A percentile compares a stretch with the other conserved stretches of the same genome.
phyloP scores from a whole-genome alignment of 352 stramenopile genomes.

The Globisporangium viniferum region DNA sequence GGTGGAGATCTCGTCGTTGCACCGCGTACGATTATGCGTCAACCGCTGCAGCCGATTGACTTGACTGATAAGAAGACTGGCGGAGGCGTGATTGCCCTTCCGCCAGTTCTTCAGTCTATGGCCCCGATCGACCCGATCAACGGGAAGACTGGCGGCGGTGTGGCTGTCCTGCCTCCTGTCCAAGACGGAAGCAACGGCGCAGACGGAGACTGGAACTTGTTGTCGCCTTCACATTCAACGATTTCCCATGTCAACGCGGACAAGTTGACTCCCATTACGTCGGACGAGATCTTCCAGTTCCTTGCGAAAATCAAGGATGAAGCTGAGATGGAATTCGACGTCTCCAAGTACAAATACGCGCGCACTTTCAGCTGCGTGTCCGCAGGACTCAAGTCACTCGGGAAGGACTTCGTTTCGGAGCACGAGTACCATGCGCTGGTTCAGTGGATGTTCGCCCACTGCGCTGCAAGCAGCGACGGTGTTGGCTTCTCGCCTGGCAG shows the following conservation, averaged over 20 bases:
- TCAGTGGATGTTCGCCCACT: neutral
- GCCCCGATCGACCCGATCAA: too few species aligned
- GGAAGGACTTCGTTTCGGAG: neutral
- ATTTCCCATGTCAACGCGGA: neutral
- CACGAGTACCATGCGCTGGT: neutral
- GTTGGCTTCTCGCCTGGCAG: neutral
- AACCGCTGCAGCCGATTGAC: neutral
- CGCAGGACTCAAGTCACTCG: neutral
- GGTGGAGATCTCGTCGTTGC: neutral
- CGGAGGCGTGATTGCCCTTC: neutral
- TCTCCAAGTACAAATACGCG: neutral
- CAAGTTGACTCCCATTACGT: neutral
- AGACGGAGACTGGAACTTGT: neutral
- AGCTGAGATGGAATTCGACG: neutral
- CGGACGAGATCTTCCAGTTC: neutral
- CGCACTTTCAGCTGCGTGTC: neutral
- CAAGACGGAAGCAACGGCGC: neutral
- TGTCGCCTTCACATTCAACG: neutral
- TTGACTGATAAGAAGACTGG: neutral
- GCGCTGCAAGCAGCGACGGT: neutral
- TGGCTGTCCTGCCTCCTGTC: too few species aligned
- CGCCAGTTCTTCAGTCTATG: too few species aligned
- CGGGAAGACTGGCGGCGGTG: too few species aligned
- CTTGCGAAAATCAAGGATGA: neutral
- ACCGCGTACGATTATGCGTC: neutral